Percentiles rank a stretch among this genome's conserved stretches.
phyloP scores from a whole-genome alignment of 768 basidiomycete genomes.

The Xanthoconium purpureum region DNA sequence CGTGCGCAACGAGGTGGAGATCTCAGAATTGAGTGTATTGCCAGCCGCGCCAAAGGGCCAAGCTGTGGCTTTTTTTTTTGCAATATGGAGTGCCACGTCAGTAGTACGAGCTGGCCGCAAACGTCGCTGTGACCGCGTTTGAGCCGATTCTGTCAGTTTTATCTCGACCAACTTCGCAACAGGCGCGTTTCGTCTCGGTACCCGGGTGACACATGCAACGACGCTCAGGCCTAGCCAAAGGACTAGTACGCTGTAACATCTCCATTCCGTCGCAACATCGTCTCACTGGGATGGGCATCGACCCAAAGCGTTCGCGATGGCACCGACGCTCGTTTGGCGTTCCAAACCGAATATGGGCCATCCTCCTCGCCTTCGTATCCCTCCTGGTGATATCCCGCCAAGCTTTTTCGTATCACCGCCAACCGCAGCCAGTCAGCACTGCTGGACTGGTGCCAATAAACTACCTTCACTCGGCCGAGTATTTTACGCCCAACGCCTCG shows the following conservation, averaged over 20 bases:
- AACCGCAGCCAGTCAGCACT: constrained; percentile 29
- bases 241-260: constrained; percentile 51
- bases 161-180: constrained; percentile 3
- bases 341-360: constrained; percentile 67
- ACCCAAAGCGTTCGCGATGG: constrained; percentile 51
- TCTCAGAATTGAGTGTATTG: no score
- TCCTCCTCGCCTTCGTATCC: constrained; percentile 53
- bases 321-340: constrained; percentile 58
- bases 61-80: not conserved
- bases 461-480: constrained; percentile 65
- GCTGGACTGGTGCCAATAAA: constrained; percentile 67
- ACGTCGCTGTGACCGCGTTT: not conserved
- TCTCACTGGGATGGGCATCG: constrained; percentile 43
- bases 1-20: no score
- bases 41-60: not conserved
- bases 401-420: constrained; percentile 39
- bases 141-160: constrained; percentile 4
- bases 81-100: not conserved
- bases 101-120: no score
- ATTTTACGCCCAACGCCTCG: constrained; percentile 30
- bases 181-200: not conserved
- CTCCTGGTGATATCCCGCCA: constrained; percentile 57
- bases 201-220: constrained; percentile 54
- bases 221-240: constrained; percentile 45
- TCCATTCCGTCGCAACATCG: constrained; percentile 39